Percentiles rank a stretch among this genome's conserved stretches.
Conservation (phyloP, 345 rosid genomes). For the Passiflora organensis region DNA sequence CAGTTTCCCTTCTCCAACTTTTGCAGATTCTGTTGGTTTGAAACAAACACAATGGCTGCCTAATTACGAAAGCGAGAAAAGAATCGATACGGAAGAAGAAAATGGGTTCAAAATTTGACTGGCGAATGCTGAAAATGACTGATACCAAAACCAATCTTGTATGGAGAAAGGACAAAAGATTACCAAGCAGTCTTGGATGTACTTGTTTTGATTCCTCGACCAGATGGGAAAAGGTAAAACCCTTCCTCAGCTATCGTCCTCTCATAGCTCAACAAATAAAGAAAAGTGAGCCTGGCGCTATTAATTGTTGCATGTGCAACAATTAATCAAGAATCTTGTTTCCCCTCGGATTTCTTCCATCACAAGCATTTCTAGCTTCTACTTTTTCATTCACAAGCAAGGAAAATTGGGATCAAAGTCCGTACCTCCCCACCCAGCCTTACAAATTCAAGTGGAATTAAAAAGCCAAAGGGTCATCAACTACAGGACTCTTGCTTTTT, state of each 20-base stretch:
- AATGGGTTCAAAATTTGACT: not conserved
- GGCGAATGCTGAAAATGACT: conserved; percentile 32
- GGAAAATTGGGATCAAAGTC: too few species aligned
- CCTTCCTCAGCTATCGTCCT: conserved; percentile 22
- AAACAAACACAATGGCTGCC: not conserved
- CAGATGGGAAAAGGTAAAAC: conserved; percentile 20
- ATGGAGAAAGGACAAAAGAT: conserved; percentile 28
- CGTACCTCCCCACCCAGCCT: too few species aligned
- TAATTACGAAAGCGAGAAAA: not conserved
- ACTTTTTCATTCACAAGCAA: conserved; percentile 31
- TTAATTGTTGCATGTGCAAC: conserved; percentile 54
- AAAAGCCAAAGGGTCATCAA: too few species aligned
- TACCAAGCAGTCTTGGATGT: conserved; percentile 22
- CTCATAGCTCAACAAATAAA: conserved; percentile 51
- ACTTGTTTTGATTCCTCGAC: conserved; percentile 21
- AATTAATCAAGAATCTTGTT: conserved; percentile 34
- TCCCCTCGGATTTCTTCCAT: conserved; percentile 36
- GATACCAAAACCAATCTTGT: conserved; percentile 30
- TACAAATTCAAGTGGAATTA: too few species aligned
- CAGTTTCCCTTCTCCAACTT: too few species aligned
- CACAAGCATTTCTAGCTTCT: conserved; percentile 35
- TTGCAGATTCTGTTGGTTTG: too few species aligned
- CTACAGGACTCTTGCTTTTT: too few species aligned
- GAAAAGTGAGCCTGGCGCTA: conserved; percentile 33
- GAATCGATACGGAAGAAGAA: not conserved